These are phyloP conservation scores for Russula brevipes DNA, from an alignment of 768 basidiomycete species.

Conservation along the genomic window DNA sequence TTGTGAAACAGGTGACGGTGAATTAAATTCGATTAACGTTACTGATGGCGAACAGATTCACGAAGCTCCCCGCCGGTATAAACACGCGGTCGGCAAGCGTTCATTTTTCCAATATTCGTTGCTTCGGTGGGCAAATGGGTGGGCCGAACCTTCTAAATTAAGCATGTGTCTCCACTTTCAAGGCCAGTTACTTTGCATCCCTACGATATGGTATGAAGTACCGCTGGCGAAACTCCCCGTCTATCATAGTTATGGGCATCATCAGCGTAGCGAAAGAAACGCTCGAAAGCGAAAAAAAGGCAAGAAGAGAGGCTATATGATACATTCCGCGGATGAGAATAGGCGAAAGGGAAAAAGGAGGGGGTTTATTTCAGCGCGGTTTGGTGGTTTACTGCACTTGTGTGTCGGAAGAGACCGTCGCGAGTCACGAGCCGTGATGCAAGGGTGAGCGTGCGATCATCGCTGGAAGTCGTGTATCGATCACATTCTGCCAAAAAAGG, in stretches of 20 bases:
- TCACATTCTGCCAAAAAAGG: slow-evolving; percentile 20
- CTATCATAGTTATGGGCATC: slow-evolving; percentile 21
- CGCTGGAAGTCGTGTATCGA: background rate
- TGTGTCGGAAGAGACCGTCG: background rate
- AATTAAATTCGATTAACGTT: slow-evolving; percentile 12
- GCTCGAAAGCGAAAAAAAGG: background rate
- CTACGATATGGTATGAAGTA: slow-evolving; percentile 14
- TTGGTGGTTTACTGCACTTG: slow-evolving; percentile 3
- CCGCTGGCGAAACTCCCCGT: slow-evolving; percentile 15
- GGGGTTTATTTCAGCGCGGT: background rate
- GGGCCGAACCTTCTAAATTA: slow-evolving; percentile 23
- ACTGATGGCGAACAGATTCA: slow-evolving; percentile 1
- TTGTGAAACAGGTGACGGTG: background rate
- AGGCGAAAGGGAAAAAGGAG: background rate
- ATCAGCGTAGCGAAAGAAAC: slow-evolving; percentile 15
- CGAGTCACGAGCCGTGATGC: background rate
- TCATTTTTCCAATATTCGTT: background rate
- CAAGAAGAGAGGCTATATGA: slow-evolving; percentile 3
- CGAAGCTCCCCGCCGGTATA: background rate
- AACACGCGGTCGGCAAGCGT: slow-evolving; percentile 8
- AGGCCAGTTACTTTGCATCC: slow-evolving; percentile 18
- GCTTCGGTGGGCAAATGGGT: background rate
- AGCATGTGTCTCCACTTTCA: slow-evolving; percentile 15
- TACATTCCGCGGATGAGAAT: slow-evolving; percentile 13
- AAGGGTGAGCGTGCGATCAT: slow-evolving; percentile 2